These are phyloP conservation scores for Zygosaccharomyces siamensis DNA, from an alignment of 805 yeast genomes.

Conservation along the genomic window DNA sequence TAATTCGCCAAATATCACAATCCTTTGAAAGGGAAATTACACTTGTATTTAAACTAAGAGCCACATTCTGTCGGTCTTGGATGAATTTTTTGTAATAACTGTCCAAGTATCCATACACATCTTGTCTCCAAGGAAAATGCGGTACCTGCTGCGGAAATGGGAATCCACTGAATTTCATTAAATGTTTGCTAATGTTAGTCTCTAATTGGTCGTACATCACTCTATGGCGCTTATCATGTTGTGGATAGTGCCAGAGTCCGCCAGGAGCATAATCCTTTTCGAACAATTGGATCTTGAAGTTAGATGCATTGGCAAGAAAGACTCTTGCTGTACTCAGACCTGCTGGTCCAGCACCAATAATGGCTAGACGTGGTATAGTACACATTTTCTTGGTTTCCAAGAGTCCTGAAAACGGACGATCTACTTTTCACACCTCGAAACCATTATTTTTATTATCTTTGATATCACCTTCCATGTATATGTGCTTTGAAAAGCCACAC, in stretches of 20 bases:
- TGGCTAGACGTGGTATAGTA: constrained; percentile 40
- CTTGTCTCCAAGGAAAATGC: constrained; percentile 54
- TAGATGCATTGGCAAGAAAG: constrained; percentile 45
- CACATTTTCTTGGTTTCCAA: neutral
- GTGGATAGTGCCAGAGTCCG: constrained; percentile 70
- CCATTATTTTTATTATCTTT: neutral
- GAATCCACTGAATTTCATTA: constrained; percentile 60
- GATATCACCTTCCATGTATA: neutral
- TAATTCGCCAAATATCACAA: constrained; percentile 17
- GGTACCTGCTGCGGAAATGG: constrained; percentile 47
- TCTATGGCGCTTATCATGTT: constrained; percentile 23
- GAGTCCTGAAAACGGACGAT: neutral
- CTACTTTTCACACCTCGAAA: neutral
- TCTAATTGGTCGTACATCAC: constrained; percentile 63
- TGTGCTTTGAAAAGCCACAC: constrained; percentile 1
- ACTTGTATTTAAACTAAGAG: constrained; percentile 25
- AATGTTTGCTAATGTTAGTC: constrained; percentile 58
- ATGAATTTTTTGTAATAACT: constrained; percentile 42
- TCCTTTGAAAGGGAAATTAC: constrained; percentile 21
- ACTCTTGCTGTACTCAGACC: constrained; percentile 68
- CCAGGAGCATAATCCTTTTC: constrained; percentile 61
- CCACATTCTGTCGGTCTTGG: constrained; percentile 26
- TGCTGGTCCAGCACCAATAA: constrained; percentile 76
- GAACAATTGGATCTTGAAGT: constrained; percentile 50
- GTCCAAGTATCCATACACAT: constrained; percentile 58